Conservation (phyloP, 2,329 filamentous ascomycete species). For the Talaromyces atroroseus region DNA sequence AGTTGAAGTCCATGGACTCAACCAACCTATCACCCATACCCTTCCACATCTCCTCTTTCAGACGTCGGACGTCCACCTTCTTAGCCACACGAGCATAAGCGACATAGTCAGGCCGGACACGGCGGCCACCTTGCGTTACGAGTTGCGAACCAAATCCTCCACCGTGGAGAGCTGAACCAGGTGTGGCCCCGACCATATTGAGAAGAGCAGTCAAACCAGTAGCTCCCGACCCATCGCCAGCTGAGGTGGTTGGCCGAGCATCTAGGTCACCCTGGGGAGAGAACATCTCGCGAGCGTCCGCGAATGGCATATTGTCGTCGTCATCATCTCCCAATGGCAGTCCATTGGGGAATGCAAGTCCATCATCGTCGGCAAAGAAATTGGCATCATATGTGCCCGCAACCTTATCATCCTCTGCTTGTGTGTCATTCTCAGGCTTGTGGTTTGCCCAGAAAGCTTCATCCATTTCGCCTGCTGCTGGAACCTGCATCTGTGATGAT, state of each 20-base stretch:
- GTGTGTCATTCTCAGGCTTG: conserved; percentile 49
- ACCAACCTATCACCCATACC: conserved; percentile 50
- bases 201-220: conserved; percentile 36
- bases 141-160: conserved; percentile 59
- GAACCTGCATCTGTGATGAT: conserved; percentile 46
- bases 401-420: conserved; percentile 47
- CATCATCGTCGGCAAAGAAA: conserved; percentile 78
- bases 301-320: conserved; percentile 43
- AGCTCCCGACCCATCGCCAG: conserved; percentile 29
- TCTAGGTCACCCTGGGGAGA: conserved; percentile 34
- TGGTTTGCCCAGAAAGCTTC: conserved; percentile 87
- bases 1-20: conserved; percentile 29
- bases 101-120: conserved; percentile 59
- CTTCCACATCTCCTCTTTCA: conserved; percentile 63
- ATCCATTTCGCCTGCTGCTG: conserved; percentile 74
- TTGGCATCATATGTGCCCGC: conserved; percentile 89
- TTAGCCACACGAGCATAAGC: conserved; percentile 62
- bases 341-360: conserved; percentile 42
- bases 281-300: conserved; percentile 46
- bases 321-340: conserved; percentile 43
- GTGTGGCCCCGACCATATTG: conserved; percentile 39
- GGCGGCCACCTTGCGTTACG: conserved; percentile 54
- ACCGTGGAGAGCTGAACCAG: conserved; percentile 36
- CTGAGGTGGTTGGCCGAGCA: conserved; percentile 26
- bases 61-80: conserved; percentile 59